These are phyloP conservation scores for Neofusicoccum sp. DNA, from an alignment of 2,329 filamentous ascomycete genomes.

Conservation along the genomic window DNA sequence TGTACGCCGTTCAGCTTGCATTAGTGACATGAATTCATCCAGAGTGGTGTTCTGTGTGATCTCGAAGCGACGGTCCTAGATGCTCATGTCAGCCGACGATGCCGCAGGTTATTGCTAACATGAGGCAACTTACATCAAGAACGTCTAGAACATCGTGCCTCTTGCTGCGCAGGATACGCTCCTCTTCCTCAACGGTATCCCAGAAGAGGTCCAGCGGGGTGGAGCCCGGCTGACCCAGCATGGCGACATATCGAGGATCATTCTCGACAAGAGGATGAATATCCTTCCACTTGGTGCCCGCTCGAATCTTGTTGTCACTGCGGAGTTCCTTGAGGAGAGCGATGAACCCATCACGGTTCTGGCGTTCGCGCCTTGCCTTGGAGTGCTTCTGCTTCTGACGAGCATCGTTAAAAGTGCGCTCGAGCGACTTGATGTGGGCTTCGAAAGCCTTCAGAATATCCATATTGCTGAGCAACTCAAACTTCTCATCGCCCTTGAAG, in stretches of 20 bases:
- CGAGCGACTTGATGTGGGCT: conserved; percentile 89
- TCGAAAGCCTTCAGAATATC: conserved; percentile 93
- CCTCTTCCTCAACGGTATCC: conserved; percentile 93
- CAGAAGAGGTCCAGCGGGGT: conserved; percentile 91
- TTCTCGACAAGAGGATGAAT: conserved; percentile 73
- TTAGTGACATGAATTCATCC: conserved; percentile 81
- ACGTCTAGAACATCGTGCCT: conserved; percentile 86
- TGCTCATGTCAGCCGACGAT: neutral
- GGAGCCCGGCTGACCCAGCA: conserved; percentile 83
- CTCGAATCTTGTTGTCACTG: conserved; percentile 78
- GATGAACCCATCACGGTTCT: conserved; percentile 80
- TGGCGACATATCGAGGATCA: conserved; percentile 80
- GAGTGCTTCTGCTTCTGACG: conserved; percentile 84
- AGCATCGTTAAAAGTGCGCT: conserved; percentile 87
- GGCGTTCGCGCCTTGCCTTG: conserved; percentile 80
- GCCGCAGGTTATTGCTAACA: neutral
- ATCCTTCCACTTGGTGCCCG: conserved; percentile 86
- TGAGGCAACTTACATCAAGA: conserved; percentile 69
- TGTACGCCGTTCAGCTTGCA: conserved; percentile 86
- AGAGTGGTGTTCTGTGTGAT: conserved; percentile 83
- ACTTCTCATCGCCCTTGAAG: conserved; percentile 81
- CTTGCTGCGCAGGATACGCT: conserved; percentile 77
- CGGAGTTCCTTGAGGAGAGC: conserved; percentile 75
- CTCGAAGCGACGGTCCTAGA: conserved; percentile 86
- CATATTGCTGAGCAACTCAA: conserved; percentile 80